A percentile compares a stretch with the other conserved stretches of the same genome.
Evolutionary conservation across 2,329 filamentous ascomycete genomes (phyloP).

Genomic region (Ramularia endophylla): DNA sequence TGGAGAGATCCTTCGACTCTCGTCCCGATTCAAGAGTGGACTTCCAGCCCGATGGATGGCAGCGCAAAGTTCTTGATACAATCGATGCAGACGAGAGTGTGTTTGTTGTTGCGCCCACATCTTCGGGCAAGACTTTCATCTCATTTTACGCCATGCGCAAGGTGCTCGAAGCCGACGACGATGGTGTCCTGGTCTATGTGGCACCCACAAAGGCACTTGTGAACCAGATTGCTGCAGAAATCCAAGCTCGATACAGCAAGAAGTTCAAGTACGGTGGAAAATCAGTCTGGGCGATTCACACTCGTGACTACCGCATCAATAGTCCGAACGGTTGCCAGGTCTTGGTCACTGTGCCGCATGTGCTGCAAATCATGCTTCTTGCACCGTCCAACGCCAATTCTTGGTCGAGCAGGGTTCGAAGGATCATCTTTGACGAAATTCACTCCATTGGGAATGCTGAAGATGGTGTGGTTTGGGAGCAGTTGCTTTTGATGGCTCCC

Average conservation of each 20-base stretch:
- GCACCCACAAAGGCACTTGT: constrained; percentile 77
- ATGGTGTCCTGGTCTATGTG: constrained; percentile 69
- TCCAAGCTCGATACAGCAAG: constrained; percentile 70
- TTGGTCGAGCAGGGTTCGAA: constrained; percentile 63
- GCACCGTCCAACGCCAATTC: constrained; percentile 57
- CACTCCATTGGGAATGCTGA: constrained; percentile 73
- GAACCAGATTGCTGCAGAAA: constrained; percentile 76
- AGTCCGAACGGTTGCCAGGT: constrained; percentile 67
- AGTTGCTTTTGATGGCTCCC: constrained; percentile 65
- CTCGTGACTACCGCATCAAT: constrained; percentile 68
- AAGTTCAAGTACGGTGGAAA: constrained; percentile 53
- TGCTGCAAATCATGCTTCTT: constrained; percentile 72
- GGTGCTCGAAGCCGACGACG: constrained; percentile 60
- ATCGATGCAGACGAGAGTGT: constrained; percentile 65
- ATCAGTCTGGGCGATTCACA: constrained; percentile 74
- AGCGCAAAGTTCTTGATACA: constrained; percentile 64
- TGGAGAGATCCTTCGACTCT: constrained; percentile 69
- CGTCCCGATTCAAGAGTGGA: constrained; percentile 60
- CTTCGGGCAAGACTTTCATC: constrained; percentile 77
- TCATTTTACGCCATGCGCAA: constrained; percentile 80
- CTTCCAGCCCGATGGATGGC: constrained; percentile 73
- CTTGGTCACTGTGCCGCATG: constrained; percentile 69
- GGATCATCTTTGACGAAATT: constrained; percentile 78
- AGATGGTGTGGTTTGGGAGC: constrained; percentile 73
- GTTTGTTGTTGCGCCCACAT: constrained; percentile 71